Evolutionary conservation across 768 basidiomycete genomes (phyloP).

Genomic region (Suillus lakei): DNA sequence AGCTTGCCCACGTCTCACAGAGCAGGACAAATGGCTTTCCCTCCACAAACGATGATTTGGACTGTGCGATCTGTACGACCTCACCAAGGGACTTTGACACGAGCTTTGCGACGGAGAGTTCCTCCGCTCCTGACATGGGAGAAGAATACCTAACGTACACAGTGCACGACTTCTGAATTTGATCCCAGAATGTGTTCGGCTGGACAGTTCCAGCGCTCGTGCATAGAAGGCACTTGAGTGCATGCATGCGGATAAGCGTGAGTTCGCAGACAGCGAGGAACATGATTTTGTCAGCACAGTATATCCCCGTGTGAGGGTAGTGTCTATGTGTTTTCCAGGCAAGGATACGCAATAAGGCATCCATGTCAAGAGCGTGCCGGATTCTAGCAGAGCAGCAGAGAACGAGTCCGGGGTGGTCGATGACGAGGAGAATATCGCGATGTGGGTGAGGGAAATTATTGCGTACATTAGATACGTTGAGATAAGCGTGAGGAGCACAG

Average conservation of each 20-base stretch:
- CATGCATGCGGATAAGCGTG: conserved; percentile 43
- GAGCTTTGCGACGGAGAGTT: conserved; percentile 26
- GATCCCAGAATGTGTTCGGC: conserved; percentile 72
- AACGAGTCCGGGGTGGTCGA: conserved; percentile 22
- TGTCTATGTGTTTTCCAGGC: conserved; percentile 59
- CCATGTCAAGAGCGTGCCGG: conserved; percentile 57
- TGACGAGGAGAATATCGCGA: conserved; percentile 23
- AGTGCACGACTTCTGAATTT: conserved; percentile 55
- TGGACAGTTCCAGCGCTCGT: conserved; percentile 53
- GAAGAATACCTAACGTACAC: conserved; percentile 28
- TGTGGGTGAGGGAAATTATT: conserved; percentile 46
- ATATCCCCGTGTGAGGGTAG: conserved; percentile 64
- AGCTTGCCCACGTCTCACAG: conserved; percentile 74
- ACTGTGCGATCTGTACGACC: conserved; percentile 46
- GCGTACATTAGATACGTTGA: conserved; percentile 65
- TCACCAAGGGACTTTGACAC: conserved; percentile 51
- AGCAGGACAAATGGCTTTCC: conserved; percentile 61
- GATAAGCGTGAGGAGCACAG: conserved; percentile 52
- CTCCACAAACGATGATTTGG: conserved; percentile 47
- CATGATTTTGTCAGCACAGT: conserved; percentile 48
- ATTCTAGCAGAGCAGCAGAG: conserved; percentile 31
- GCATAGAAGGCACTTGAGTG: conserved; percentile 51
- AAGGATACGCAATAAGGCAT: conserved; percentile 46
- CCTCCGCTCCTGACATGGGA: conserved; percentile 16
- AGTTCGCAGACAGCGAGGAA: conserved; percentile 34